Evolutionary conservation across 2,329 filamentous ascomycete genomes (phyloP).

Genomic region (Cadophora sp.): DNA sequence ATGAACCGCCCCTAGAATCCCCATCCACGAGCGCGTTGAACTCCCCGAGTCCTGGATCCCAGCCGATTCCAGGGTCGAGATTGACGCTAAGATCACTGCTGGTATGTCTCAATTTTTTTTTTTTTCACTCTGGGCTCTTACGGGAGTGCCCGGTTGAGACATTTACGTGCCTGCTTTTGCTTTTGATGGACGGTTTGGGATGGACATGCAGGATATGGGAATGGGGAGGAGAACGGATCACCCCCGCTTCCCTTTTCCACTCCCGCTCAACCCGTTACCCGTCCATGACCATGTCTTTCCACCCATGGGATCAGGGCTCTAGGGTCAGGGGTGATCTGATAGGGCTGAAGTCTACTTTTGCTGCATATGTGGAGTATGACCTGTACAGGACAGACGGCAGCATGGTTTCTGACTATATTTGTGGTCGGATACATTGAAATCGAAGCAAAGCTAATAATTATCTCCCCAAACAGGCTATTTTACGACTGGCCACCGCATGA

Average conservation of each 20-base stretch:
- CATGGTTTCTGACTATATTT: background rate
- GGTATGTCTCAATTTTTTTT: slow-evolving; percentile 55
- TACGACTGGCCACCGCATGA: slow-evolving; percentile 89
- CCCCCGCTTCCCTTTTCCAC: background rate
- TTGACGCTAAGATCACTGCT: slow-evolving; percentile 97
- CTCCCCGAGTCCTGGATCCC: slow-evolving; percentile 95
- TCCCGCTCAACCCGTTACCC: background rate
- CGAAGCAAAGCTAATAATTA: background rate
- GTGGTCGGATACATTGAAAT: background rate
- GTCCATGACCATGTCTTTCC: background rate
- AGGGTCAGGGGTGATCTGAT: slow-evolving; percentile 25
- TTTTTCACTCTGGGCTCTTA: background rate
- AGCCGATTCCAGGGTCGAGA: slow-evolving; percentile 94
- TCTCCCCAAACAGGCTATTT: slow-evolving; percentile 65
- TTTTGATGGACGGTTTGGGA: background rate
- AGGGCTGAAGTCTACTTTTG: slow-evolving; percentile 42
- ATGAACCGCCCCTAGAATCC: slow-evolving; percentile 60
- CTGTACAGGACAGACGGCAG: background rate
- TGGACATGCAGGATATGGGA: background rate
- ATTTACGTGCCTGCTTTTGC: background rate
- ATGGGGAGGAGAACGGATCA: background rate
- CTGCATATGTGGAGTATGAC: background rate
- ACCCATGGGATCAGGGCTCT: background rate
- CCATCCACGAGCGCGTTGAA: slow-evolving; percentile 87
- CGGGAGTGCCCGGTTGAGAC: background rate